Evolutionary conservation across 805 yeast species (phyloP), one percentile per base, ranked within the genome.

Genomic region (Isabelozyma pseudorhagii): DNA sequence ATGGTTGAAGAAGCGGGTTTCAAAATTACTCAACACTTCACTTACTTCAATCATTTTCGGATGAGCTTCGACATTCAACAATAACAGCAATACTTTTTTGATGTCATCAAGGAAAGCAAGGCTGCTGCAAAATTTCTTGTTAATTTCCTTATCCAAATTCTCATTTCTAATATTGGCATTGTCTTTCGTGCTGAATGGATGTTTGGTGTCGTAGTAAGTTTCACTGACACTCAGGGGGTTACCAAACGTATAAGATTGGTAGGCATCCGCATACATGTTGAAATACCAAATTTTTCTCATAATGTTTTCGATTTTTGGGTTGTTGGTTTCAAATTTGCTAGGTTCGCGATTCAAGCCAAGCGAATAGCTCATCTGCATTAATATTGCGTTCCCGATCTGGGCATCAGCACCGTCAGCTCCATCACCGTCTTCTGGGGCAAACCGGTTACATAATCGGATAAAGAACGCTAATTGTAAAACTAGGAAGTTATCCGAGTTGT

Each of bases 311-410:
- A 74, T 48, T 65, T n/a, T 42, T 8, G 45, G 21, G 70, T 69
- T 40, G 71, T 72, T 1, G 87, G 87, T 11, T 6, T 65, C 64
- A 53, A 70, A 72, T 46, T 68, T 68, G 31, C 69, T 64, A 0
- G 91, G 90, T 53, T 86, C 91, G 57, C 90, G 71, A 60, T 86
- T 85, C 14, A 85, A 55, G 0, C 90, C 91, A 54, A 85, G 76
- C 18, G 84, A 77, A 50, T 81, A 77, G 0, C 85, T 87, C 83
- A 84, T 81, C 55, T 84, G 89, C 10, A 83, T 68, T 27, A 84
- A 69, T 69, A 82, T 75, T 0, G 84, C 83, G 15, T 79, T 63
- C 45, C 77, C 71, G 5, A 83, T 75, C 57, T 80, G 85, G 2
- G 82, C 76, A 41, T 79, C 80, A 29, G 83, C 84, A 47, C 83